Base-by-base conservation (phyloP, 305 asterid genomes). In the Fraxinus paxiana region DNA sequence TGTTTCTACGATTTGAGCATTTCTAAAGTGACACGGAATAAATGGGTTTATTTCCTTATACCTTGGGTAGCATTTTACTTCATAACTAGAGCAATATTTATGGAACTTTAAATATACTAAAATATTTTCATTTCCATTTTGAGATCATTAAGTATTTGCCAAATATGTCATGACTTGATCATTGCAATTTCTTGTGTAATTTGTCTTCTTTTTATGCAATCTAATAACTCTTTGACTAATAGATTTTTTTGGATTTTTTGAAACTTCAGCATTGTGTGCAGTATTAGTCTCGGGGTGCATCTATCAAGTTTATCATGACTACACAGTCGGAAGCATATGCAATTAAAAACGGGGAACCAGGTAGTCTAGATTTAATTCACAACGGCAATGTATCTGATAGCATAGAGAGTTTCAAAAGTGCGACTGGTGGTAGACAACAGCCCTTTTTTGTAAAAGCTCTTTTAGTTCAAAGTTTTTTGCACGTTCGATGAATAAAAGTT, bases 231-330 rank as follows among this genome's bases (percentile, higher is more conserved):
- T 79, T 76, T 67, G 78, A 74, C 80, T 73, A 79, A 82, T 43
- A 76, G 70, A 22, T 22, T 77, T 43, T 78, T 35, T 79, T 63
- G 73, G 79, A 67, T 59, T 51, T 71, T 79, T 79, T 71, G 71
- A 70, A 61, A 56, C 78, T 82, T 81, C 85, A 79, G 87, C 76
- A 78, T 34, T 12, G 78, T 15, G 80, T 76, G 46, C 35, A 38
- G 35, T 22, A 65, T 83, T 82, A 80, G 54, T 77, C 81, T 83
- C 51, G 5, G 31, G 81, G 77, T 33, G 80, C 56, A 74, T 76
- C 78, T 81, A 17, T 43, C 86, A 79, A 83, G 79, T 78, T 80
- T 73, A 77, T 87, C 81, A 93, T 93, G 98, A 89, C 91, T 87
- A 86, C 85, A 78, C 88, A 84, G 83, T 83, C 88, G 28, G 90